Base-by-base conservation (phyloP, 768 basidiomycete species). In the Gelatoporia subvermispora region DNA sequence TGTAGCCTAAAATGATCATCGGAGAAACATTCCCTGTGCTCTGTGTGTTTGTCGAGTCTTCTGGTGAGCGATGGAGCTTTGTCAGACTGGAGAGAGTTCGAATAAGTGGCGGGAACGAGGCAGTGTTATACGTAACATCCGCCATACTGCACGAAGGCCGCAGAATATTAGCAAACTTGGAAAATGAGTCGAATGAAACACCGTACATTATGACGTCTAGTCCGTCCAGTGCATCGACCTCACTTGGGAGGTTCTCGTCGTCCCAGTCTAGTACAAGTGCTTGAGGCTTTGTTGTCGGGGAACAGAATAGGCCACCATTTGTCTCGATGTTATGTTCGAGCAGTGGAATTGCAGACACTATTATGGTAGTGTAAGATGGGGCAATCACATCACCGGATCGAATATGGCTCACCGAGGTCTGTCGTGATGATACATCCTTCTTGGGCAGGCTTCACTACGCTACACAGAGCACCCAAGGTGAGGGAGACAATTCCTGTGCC, bases 111-210 rank as follows among this genome's bases (percentile, higher is more conserved):
- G 87, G 79, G 64, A 95, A 96, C 1, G 90, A 86, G 1, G 82
- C 69, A 0, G 88, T 90, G 68, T 95, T 95, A 70, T 94, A 95
- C 1, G 91, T 85, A 8, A 94, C 89, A 58, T 96, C 93, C 11
- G 92, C 88, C 82, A 94, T 91, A 38, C 92, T 93, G 55, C 5
- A 3, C 1, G 13, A 11, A 4, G 21, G 24, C 8, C 24, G 17
- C 35, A 38, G 24, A 8, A 23, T 34, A 41, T 17, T 24, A 10
- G 45, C 34, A 9, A 35, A 15, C 9, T 13, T 2, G 22, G 36
- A 31, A 13, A 41, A 25, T 49, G 40, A 46, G 9, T 10, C n/a
- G n/a, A n/a, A n/a, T n/a, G n/a, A 35, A 37, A 23, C 21, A 9
- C 72, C 85, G 50, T 64, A 90, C 88, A 92, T 63, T 45, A 95